Conservation (phyloP, 306 rosid genomes). For the Sindora glabra region DNA sequence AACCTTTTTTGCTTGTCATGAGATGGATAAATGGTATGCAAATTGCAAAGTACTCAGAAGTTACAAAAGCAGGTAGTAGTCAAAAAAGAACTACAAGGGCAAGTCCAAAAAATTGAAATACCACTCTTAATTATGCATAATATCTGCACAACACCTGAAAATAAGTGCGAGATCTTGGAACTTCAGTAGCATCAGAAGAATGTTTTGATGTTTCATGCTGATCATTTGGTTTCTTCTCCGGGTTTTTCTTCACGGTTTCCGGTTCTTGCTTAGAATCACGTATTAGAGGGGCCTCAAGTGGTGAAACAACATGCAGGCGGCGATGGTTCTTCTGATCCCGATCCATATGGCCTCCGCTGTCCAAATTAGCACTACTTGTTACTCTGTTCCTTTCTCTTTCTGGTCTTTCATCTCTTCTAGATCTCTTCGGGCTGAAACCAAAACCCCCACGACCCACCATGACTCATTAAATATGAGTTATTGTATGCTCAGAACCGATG, state of each 20-base stretch:
- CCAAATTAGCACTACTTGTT: constrained; percentile 16
- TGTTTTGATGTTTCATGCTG: constrained; percentile 31
- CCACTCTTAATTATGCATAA: neutral
- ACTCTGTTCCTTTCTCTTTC: constrained; percentile 40
- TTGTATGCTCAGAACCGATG: constrained; percentile 3
- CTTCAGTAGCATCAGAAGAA: constrained; percentile 37
- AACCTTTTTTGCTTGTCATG: no score
- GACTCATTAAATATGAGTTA: neutral
- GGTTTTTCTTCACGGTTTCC: constrained; percentile 27
- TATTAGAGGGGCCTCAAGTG: constrained; percentile 21
- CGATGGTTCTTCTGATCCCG: constrained; percentile 35
- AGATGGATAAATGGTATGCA: no score
- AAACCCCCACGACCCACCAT: constrained; percentile 7
- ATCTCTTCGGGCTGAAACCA: constrained; percentile 61
- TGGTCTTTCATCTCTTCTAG: constrained; percentile 60
- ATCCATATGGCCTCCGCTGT: constrained; percentile 28
- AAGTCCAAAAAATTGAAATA: neutral
- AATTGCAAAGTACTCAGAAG: neutral
- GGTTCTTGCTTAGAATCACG: constrained; percentile 35
- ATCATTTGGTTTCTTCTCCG: constrained; percentile 28
- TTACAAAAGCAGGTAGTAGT: neutral
- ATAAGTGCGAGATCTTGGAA: constrained; percentile 46
- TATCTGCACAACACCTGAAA: constrained; percentile 43
- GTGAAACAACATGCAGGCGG: constrained; percentile 26
- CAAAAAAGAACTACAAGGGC: neutral